These are phyloP conservation scores for Moniliella sp. DNA, from an alignment of 1,284 basidiomycete species.

Conservation along the genomic window DNA sequence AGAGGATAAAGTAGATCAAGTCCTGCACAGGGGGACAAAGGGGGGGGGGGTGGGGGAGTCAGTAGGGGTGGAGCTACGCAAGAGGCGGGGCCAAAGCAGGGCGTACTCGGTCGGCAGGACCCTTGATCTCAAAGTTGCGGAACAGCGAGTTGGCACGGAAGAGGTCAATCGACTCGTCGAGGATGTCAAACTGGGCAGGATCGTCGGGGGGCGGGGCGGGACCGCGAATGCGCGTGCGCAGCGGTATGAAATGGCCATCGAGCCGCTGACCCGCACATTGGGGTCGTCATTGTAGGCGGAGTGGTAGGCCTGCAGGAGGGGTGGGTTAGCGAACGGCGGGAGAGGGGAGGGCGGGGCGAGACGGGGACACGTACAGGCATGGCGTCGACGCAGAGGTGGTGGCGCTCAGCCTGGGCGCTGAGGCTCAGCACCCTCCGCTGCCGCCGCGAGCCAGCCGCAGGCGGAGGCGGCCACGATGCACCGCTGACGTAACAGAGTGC, in stretches of 20 bases:
- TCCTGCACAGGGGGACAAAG: slow-evolving; percentile 22
- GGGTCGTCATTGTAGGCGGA: neutral
- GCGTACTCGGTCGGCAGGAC: slow-evolving; percentile 65
- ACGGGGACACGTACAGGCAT: too few species aligned
- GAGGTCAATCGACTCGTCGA: slow-evolving; percentile 86
- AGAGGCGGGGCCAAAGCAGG: neutral
- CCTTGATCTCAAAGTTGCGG: slow-evolving; percentile 97
- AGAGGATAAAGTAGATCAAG: slow-evolving; percentile 91
- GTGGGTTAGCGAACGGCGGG: too few species aligned
- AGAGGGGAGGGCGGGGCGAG: too few species aligned
- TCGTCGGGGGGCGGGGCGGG: slow-evolving; percentile 56
- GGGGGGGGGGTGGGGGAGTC: neutral
- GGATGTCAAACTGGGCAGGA: slow-evolving; percentile 58
- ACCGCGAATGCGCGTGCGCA: slow-evolving; percentile 72
- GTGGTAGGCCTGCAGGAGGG: neutral
- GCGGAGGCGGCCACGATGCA: too few species aligned
- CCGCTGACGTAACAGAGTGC: too few species aligned
- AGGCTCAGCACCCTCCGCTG: too few species aligned
- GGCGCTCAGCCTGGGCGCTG: too few species aligned
- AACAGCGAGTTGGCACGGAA: slow-evolving; percentile 98
- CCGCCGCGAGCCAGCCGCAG: too few species aligned
- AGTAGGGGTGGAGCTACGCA: neutral
- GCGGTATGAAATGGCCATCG: slow-evolving; percentile 63
- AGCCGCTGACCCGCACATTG: neutral
- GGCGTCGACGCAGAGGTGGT: too few species aligned